A percentile compares a stretch with the other conserved stretches of the same genome.
Conservation (phyloP, 1,284 basidiomycete species). For the Agroathelia rolfsii region DNA sequence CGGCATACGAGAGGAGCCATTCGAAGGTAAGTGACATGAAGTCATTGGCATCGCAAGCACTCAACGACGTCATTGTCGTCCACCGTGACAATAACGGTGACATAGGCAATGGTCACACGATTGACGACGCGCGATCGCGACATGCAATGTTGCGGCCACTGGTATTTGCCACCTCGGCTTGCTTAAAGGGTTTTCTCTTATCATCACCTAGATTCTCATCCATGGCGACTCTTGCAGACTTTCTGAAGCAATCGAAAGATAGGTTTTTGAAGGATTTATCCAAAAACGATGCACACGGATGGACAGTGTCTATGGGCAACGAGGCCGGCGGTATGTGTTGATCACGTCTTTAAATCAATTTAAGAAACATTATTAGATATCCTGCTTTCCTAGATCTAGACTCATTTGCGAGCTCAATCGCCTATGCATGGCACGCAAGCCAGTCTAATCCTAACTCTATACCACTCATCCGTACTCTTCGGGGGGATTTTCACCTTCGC, state of each 20-base stretch:
- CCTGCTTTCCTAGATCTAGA: constrained; percentile 63
- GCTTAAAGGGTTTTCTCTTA: too few species aligned
- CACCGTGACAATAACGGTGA: too few species aligned
- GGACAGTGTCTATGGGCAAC: constrained; percentile 85
- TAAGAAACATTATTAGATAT: not conserved
- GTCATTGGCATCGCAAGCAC: too few species aligned
- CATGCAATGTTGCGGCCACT: too few species aligned
- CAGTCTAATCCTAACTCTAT: constrained; percentile 29
- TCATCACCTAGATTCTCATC: too few species aligned
- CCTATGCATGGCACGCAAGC: constrained; percentile 64
- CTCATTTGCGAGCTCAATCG: constrained; percentile 74
- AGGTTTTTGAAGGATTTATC: constrained; percentile 35
- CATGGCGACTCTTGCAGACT: too few species aligned
- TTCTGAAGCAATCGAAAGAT: constrained; percentile 29
- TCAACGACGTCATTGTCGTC: too few species aligned
- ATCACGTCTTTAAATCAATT: not conserved
- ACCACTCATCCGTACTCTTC: constrained; percentile 67
- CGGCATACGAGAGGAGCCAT: too few species aligned
- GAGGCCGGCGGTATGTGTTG: constrained; percentile 76
- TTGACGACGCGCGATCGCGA: too few species aligned
- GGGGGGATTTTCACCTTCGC: constrained; percentile 66
- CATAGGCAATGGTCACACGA: too few species aligned
- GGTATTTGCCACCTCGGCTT: too few species aligned
- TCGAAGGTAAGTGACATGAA: too few species aligned
- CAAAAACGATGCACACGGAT: constrained; percentile 38